phyloP scores from a whole-genome alignment of 2,329 filamentous ascomycete genomes.

The Neurospora sp. region DNA sequence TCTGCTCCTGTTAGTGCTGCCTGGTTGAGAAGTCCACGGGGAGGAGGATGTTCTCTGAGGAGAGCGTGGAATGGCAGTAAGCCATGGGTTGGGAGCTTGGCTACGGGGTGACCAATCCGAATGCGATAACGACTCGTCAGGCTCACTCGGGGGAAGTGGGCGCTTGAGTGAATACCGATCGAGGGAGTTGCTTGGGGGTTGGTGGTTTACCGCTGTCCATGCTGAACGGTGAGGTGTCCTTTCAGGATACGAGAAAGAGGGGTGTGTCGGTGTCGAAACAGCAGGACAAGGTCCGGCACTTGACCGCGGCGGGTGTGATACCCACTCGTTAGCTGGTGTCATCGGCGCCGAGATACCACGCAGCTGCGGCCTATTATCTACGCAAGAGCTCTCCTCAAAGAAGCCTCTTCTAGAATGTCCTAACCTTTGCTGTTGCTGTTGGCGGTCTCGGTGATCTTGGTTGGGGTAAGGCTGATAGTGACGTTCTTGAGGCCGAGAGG shows the following conservation, averaged over 20 bases:
- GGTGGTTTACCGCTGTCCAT: slow-evolving; percentile 23
- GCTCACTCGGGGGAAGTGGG: neutral
- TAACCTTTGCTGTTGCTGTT: neutral
- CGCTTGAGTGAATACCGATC: neutral
- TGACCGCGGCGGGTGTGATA: slow-evolving; percentile 4
- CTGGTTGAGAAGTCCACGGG: neutral
- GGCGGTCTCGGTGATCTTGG: slow-evolving; percentile 9
- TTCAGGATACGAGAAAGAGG: neutral
- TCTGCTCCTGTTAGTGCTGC: neutral
- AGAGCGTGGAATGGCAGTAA: slow-evolving; percentile 12
- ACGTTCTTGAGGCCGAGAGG: neutral
- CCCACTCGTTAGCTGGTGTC: neutral
- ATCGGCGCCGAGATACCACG: neutral
- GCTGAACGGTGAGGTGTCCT: slow-evolving; percentile 8
- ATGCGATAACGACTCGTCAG: neutral
- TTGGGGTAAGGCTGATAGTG: slow-evolving; percentile 20
- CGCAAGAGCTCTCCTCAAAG: neutral
- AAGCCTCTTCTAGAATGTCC: neutral
- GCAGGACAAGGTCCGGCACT: neutral
- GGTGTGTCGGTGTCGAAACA: neutral
- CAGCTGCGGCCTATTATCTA: neutral
- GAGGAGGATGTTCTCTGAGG: neutral
- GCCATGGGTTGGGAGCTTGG: slow-evolving; percentile 10
- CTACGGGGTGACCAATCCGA: neutral
- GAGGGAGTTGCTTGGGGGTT: neutral